phyloP scores from a whole-genome alignment of 2,329 filamentous ascomycete genomes.

The Myrmaecium sp. region DNA sequence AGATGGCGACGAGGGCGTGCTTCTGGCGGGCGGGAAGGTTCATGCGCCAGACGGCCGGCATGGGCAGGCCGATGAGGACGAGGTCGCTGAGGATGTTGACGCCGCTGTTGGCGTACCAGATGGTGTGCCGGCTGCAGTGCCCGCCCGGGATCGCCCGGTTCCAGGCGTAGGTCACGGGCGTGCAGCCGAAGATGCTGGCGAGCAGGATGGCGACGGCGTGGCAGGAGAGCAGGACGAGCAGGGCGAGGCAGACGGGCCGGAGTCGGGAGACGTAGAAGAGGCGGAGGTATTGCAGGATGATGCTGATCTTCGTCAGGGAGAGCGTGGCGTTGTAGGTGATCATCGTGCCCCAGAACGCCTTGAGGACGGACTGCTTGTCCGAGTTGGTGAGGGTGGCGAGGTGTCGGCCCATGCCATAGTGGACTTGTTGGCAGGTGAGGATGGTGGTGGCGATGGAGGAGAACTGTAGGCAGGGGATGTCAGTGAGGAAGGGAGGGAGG shows the following conservation, averaged over 20 bases:
- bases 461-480: too few relatives aligned
- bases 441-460: too few relatives aligned
- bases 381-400: too few relatives aligned
- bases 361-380: too few relatives aligned
- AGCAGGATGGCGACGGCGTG: neutral
- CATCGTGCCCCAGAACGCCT: too few relatives aligned
- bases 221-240: neutral
- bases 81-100: neutral
- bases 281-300: too few relatives aligned
- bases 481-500: slow-evolving; percentile 2
- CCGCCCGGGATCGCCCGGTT: neutral
- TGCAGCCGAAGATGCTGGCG: slow-evolving; percentile 1
- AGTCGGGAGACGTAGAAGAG: neutral
- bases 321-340: too few relatives aligned
- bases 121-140: neutral
- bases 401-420: too few relatives aligned
- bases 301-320: too few relatives aligned
- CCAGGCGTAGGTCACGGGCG: neutral
- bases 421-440: too few relatives aligned
- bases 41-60: slow-evolving; percentile 1
- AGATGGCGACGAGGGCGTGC: neutral
- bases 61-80: neutral
- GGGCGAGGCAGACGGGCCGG: neutral
- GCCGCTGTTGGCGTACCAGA: neutral
- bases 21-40: neutral